Base-by-base conservation (phyloP, 1,284 basidiomycete species). In the Ceratobasidium theobromae region DNA sequence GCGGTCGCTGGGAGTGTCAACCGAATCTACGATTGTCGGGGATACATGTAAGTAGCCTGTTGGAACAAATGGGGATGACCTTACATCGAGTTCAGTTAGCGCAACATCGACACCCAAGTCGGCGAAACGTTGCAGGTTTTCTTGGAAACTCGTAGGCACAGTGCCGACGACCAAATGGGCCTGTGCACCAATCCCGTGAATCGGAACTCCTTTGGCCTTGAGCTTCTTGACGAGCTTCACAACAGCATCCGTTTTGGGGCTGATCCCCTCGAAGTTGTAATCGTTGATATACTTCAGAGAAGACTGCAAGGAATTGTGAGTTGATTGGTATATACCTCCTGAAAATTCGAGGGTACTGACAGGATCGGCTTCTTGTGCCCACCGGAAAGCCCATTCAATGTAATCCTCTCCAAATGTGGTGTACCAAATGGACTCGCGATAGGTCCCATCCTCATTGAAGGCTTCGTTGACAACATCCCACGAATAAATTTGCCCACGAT, bases 391-490 rank as follows among this genome's bases (percentile, higher is more conserved):
- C 43, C 62, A 67, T 46, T 69, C 66, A 33, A 70, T 69, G 40
- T 58, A 70, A 33, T 70, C 68, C 32, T 57, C 66, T n/a, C 69
- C 69, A 30, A 69, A 65, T 6, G 65, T 67, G 33, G 25, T 54
- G 51, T 68, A 68, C 51, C 51, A 69, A 33, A 69, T 65, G 5
- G 67, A 65, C 35, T 55, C 28, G 33, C 69, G 67, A 35, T 65
- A 64, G 18, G 69, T 54, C 21, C 69, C 69, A 51, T 69, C 67
- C 27, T 69, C 68, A 40, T 69, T 71, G 68, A 69, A 71, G 6
- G 60, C 66, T 53, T 71, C 70, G 55, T 71, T 71, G 43, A 70
- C 67, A 23, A 71, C 70, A 53, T 71, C 70, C 70, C 70, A 71
- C 23, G 68, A 41, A 48, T 68, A 68, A 16, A 69, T 38, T 43